phyloP scores from a whole-genome alignment of 2,329 filamentous ascomycete species.

The Thelonectria olida region DNA sequence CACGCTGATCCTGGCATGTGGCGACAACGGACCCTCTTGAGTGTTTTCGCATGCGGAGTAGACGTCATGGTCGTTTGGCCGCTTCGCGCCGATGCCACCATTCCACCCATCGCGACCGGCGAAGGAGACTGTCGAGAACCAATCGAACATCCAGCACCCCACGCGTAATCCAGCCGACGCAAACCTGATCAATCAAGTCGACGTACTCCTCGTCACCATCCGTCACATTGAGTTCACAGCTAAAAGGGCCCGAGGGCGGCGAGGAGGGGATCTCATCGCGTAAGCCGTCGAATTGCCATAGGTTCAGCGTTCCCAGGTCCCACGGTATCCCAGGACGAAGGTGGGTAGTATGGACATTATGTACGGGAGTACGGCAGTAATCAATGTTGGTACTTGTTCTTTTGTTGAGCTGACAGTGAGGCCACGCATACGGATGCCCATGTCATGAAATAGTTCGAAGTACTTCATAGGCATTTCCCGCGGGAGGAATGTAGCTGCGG shows the following conservation, averaged over 20 bases:
- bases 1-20: constrained; percentile 37
- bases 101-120: neutral
- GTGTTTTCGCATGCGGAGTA: constrained; percentile 34
- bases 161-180: constrained; percentile 14
- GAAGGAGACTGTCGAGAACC: neutral
- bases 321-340: neutral
- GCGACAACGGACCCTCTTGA: constrained; percentile 33
- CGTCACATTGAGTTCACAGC: constrained; percentile 24
- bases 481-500: constrained; percentile 5
- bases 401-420: neutral
- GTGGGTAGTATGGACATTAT: neutral
- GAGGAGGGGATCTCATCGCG: constrained; percentile 29
- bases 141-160: constrained; percentile 15
- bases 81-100: constrained; percentile 15
- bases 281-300: constrained; percentile 29
- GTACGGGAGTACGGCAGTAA: no score
- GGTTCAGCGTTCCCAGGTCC: constrained; percentile 21
- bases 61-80: constrained; percentile 39
- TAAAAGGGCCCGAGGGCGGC: neutral
- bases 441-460: no score
- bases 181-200: constrained; percentile 11
- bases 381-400: no score
- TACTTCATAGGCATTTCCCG: no score
- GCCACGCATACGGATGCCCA: no score
- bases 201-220: constrained; percentile 15